Evolutionary conservation across 164 flowering plant species (phyloP).

Genomic region (Aristolochia contorta): DNA sequence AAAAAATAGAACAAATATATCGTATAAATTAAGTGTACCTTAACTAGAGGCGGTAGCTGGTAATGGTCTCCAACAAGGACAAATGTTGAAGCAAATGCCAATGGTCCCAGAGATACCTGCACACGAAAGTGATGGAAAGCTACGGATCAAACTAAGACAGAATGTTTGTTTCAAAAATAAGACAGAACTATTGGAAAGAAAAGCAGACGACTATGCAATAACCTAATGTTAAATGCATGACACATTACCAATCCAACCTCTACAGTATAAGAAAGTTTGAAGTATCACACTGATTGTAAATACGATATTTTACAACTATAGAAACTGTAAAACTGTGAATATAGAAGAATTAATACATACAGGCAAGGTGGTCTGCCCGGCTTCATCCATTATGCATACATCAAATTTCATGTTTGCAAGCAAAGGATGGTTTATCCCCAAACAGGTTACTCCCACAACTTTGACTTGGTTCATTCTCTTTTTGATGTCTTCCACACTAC

Average conservation of each 20-base stretch:
- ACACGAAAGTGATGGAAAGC: not conserved
- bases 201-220: not conserved
- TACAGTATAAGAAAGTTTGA: not conserved
- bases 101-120: slow-evolving; percentile 93
- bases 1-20: no score
- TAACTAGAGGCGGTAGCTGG: slow-evolving; percentile 95
- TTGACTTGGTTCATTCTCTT: slow-evolving; percentile 51
- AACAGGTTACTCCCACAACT: slow-evolving; percentile 91
- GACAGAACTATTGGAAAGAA: not conserved
- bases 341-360: slow-evolving; percentile 28
- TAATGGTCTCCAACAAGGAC: slow-evolving; percentile 99
- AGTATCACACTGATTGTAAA: not conserved
- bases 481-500: slow-evolving; percentile 57
- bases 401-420: slow-evolving; percentile 81
- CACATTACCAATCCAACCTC: no score
- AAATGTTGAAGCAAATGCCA: slow-evolving; percentile 85
- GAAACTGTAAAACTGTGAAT: not conserved
- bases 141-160: not conserved
- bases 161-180: no score
- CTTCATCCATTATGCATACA: slow-evolving; percentile 98
- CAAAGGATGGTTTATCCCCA: slow-evolving; percentile 82
- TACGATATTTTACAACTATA: not conserved
- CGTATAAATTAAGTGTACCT: slow-evolving; percentile 30
- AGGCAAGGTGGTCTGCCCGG: slow-evolving; percentile 96
- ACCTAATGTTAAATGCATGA: no score